phyloP scores from a whole-genome alignment of 805 yeast genomes.

The Candida boleticola region DNA sequence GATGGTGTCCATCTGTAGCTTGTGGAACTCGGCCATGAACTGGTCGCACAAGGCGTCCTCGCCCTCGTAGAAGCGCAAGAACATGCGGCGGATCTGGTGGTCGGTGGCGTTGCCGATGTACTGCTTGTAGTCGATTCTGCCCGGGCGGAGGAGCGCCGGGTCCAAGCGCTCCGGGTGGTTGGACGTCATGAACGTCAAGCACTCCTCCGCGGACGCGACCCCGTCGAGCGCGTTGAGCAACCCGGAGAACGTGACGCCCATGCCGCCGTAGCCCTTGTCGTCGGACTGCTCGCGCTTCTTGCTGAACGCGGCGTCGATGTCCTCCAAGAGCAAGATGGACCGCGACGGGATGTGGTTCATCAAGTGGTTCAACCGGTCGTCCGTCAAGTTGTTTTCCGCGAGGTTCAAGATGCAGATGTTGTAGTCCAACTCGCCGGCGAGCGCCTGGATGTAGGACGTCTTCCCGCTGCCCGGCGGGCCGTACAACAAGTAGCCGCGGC shows the following conservation, averaged over 20 bases:
- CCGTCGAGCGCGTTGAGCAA: constrained; percentile 93
- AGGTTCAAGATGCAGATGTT: constrained; percentile 90
- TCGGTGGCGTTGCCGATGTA: constrained; percentile 84
- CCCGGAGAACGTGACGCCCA: constrained; percentile 93
- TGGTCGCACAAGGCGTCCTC: constrained; percentile 52
- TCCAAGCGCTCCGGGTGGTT: constrained; percentile 94
- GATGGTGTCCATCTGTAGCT: constrained; percentile 48
- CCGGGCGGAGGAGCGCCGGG: constrained; percentile 92
- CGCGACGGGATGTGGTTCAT: constrained; percentile 96
- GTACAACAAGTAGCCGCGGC: constrained; percentile 88
- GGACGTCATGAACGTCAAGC: constrained; percentile 96
- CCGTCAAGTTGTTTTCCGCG: constrained; percentile 88
- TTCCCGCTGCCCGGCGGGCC: constrained; percentile 99
- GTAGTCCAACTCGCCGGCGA: constrained; percentile 95
- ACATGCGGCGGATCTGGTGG: constrained; percentile 79
- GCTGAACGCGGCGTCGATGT: constrained; percentile 93
- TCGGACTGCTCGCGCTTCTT: constrained; percentile 64
- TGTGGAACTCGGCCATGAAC: constrained; percentile 41
- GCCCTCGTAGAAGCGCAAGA: constrained; percentile 76
- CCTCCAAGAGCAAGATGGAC: constrained; percentile 81
- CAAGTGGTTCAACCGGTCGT: constrained; percentile 88
- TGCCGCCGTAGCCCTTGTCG: constrained; percentile 72
- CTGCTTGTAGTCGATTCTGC: constrained; percentile 84
- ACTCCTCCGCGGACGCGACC: constrained; percentile 95
- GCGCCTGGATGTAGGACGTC: constrained; percentile 91